Percentiles rank a stretch among this genome's conserved stretches.
phyloP scores from a whole-genome alignment of 1,284 basidiomycete species.

The Irpex sp. region DNA sequence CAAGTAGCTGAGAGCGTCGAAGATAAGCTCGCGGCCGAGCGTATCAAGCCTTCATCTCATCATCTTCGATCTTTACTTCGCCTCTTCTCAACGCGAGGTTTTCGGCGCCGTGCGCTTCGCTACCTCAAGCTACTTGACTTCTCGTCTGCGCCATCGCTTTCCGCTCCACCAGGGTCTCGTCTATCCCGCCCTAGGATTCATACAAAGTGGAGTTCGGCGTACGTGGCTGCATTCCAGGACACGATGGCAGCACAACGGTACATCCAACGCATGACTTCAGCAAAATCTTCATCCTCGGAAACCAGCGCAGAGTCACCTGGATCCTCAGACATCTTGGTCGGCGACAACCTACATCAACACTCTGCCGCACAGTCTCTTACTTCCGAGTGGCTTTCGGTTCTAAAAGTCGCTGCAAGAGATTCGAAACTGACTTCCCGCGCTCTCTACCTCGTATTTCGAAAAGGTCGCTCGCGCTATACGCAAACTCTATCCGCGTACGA shows the following conservation, averaged over 20 bases:
- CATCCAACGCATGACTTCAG: background rate
- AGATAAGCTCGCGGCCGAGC: slow-evolving; percentile 38
- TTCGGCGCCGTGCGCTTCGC: slow-evolving; percentile 34
- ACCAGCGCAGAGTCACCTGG: background rate
- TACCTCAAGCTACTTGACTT: slow-evolving; percentile 37
- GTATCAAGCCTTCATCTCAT: slow-evolving; percentile 33
- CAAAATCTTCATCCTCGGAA: background rate
- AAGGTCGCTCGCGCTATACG: slow-evolving; percentile 8
- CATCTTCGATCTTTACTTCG: slow-evolving; percentile 48
- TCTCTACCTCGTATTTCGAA: slow-evolving; percentile 30
- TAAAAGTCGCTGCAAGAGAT: slow-evolving; percentile 32
- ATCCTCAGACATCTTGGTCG: background rate
- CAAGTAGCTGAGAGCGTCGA: slow-evolving; percentile 45
- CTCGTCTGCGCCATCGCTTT: background rate
- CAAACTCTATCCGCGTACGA: slow-evolving; percentile 41
- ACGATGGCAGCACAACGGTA: slow-evolving; percentile 4
- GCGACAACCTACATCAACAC: background rate
- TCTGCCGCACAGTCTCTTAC: background rate
- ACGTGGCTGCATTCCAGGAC: slow-evolving; percentile 8
- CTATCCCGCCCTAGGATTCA: background rate
- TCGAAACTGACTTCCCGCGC: slow-evolving; percentile 23
- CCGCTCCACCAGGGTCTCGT: background rate
- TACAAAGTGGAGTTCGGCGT: slow-evolving; percentile 1
- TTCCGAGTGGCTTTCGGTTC: slow-evolving; percentile 30
- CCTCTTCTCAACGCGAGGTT: slow-evolving; percentile 42